Evolutionary conservation across 1,284 basidiomycete genomes (phyloP), one percentile per base, ranked within the genome.

Genomic region (Abortiporus biennis): DNA sequence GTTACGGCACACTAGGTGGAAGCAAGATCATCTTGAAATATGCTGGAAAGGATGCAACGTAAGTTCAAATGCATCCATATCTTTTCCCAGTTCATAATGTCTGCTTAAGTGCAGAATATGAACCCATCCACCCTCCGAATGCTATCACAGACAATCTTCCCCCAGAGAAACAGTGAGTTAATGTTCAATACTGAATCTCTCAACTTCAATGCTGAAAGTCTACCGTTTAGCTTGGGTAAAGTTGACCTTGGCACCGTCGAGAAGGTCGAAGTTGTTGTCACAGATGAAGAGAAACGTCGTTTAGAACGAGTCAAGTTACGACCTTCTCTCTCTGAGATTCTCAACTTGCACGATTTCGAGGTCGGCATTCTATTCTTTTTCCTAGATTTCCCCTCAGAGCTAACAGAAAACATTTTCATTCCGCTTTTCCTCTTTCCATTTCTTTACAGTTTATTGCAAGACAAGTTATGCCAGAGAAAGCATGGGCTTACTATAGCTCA

Each of bases 311-410:
- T 65, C 25, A 60, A 59, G 4, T 59, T 67, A 21, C 67, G 68
- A 44, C 82, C 82, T 1, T 60, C 72, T 1, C 58, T 85, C 21
- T 69, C 69, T 38, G 73, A 78, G 56, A 74, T 82, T 47, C 59
- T 86, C 40, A 81, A 78, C 51, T 54, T 86, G 59, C 81, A 84
- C 61, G 85, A 87, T 59, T 84, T 87, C 52, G 84, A 87, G 63
- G 65, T 59, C 17, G 47, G 61, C 41, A 16, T 32, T 32, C 13
- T 13, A 34, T 2, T 19, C 43, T 16, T 38, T 9, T 12, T 9
- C 30, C 41, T 22, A 45, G 41, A 31, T 36, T 39, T n/a, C n/a
- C 27, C n/a, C 27, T 29, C 27, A 29, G 27, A 9, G n/a, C 27
- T n/a, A 29, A n/a, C 27, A 29, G 27, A n/a, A 71, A 63, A 69